Percentiles rank a stretch among this genome's conserved stretches.
Evolutionary conservation across 352 stramenopile species (phyloP).

Genomic region (Phytophthora litchii): DNA sequence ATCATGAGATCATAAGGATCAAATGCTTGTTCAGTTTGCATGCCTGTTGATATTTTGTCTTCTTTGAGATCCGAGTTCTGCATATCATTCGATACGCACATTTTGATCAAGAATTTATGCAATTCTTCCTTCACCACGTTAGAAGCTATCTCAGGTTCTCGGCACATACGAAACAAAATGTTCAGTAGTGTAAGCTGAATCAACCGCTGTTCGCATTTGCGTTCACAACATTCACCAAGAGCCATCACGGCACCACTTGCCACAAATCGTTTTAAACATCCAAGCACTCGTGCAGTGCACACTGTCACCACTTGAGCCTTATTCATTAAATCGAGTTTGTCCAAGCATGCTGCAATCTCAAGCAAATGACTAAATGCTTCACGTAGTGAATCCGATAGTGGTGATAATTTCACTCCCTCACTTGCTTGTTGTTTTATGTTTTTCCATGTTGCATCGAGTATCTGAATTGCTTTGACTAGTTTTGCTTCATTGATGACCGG

Average conservation of each 20-base stretch:
- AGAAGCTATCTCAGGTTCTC: constrained; percentile 33
- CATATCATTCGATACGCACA: constrained; percentile 21
- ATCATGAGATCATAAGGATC: constrained; percentile 51
- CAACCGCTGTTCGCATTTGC: constrained; percentile 35
- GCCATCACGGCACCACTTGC: not conserved
- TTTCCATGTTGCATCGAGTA: constrained; percentile 42
- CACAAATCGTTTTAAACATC: constrained; percentile 46
- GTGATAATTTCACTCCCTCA: not conserved
- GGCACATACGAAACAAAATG: constrained; percentile 51
- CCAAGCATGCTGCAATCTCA: constrained; percentile 33
- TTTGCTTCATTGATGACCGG: constrained; percentile 29
- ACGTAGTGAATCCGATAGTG: constrained; percentile 19
- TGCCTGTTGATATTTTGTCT: not conserved
- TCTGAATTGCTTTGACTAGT: constrained; percentile 49
- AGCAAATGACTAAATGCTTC: constrained; percentile 39
- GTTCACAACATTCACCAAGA: constrained; percentile 28
- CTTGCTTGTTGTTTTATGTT: not conserved
- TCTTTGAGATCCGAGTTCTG: not conserved
- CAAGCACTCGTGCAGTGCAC: constrained; percentile 43
- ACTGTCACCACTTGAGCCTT: constrained; percentile 35
- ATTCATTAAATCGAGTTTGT: constrained; percentile 9
- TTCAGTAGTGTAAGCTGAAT: constrained; percentile 32
- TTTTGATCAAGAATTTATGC: constrained; percentile 44
- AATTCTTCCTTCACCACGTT: constrained; percentile 50
- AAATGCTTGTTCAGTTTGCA: constrained; percentile 6